Percentiles rank a stretch among this genome's conserved stretches.
phyloP scores from a whole-genome alignment of 2,329 filamentous ascomycete genomes.

The Sphaerostilbella broomeana region DNA sequence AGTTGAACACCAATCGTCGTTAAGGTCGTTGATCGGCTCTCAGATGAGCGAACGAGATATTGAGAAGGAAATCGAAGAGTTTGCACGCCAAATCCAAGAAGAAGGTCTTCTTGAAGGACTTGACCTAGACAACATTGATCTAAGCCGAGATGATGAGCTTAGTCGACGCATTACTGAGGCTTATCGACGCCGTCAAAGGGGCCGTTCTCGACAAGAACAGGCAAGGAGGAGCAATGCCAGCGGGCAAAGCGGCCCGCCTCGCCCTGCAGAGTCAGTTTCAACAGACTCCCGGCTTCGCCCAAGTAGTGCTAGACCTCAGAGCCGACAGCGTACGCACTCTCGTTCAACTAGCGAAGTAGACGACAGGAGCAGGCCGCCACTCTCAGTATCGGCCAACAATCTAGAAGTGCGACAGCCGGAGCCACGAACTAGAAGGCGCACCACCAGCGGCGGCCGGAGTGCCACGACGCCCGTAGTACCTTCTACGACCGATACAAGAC shows the following conservation, averaged over 20 bases:
- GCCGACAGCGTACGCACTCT: slow-evolving; percentile 37
- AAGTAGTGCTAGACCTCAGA: slow-evolving; percentile 21
- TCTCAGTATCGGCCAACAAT: slow-evolving; percentile 21
- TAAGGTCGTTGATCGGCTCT: slow-evolving; percentile 76
- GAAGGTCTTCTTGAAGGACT: slow-evolving; percentile 83
- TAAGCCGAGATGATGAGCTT: slow-evolving; percentile 79
- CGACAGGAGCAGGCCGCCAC: slow-evolving; percentile 46
- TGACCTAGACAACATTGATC: slow-evolving; percentile 79
- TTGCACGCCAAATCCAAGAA: slow-evolving; percentile 80
- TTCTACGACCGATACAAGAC: slow-evolving; percentile 37
- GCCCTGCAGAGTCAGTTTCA: slow-evolving; percentile 19
- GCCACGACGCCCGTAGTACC: slow-evolving; percentile 42
- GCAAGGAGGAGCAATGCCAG: slow-evolving; percentile 38
- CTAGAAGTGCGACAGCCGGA: slow-evolving; percentile 27
- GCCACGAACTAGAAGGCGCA: slow-evolving; percentile 38
- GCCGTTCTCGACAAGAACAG: slow-evolving; percentile 46
- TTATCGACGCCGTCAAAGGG: slow-evolving; percentile 69
- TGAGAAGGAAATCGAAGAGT: slow-evolving; percentile 83
- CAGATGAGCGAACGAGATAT: slow-evolving; percentile 72
- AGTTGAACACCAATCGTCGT: slow-evolving; percentile 82
- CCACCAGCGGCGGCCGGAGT: slow-evolving; percentile 49
- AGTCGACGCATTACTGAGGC: slow-evolving; percentile 87
- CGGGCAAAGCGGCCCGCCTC: slow-evolving; percentile 30
- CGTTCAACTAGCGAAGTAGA: slow-evolving; percentile 42
- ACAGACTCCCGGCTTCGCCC: slow-evolving; percentile 24